phyloP scores from a whole-genome alignment of 345 rosid genomes.

The Barbarea vulgaris region DNA sequence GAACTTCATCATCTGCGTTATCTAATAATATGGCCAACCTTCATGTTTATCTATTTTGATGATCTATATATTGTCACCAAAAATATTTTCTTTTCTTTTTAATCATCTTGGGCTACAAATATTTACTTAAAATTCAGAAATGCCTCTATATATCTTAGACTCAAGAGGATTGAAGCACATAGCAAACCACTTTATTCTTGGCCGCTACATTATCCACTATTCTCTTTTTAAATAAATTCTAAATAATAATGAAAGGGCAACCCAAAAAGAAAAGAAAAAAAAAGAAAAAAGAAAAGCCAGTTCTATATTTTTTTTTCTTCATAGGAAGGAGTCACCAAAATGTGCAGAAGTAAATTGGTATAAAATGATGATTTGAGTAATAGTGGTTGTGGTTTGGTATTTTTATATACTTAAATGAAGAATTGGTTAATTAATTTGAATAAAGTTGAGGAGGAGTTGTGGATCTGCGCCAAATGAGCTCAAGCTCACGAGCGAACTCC shows the following conservation, averaged over 20 bases:
- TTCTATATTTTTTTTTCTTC: background rate
- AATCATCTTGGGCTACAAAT: background rate
- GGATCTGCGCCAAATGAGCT: conserved; percentile 70
- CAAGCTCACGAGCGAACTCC: conserved; percentile 82
- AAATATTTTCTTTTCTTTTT: background rate
- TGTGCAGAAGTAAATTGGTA: conserved; percentile 18
- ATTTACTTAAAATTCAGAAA: background rate
- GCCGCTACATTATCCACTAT: background rate
- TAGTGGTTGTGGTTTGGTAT: conserved; percentile 23
- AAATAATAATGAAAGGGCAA: background rate
- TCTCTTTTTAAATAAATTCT: background rate
- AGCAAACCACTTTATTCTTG: background rate
- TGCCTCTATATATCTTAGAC: background rate
- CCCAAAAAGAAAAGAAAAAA: background rate
- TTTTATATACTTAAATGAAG: conserved; percentile 29
- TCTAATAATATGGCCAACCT: background rate
- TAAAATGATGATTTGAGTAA: conserved; percentile 27
- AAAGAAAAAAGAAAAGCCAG: background rate
- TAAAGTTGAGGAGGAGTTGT: conserved; percentile 29
- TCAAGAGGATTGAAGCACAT: background rate
- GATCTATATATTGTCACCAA: background rate
- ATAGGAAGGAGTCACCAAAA: conserved; percentile 1
- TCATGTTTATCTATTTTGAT: background rate
- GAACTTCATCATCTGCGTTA: background rate
- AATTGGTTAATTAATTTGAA: conserved; percentile 11